Percentiles rank a stretch among this genome's conserved stretches.
Evolutionary conservation across 1,139 yeast species (phyloP).

Genomic region (Hansenula lynferdii): DNA sequence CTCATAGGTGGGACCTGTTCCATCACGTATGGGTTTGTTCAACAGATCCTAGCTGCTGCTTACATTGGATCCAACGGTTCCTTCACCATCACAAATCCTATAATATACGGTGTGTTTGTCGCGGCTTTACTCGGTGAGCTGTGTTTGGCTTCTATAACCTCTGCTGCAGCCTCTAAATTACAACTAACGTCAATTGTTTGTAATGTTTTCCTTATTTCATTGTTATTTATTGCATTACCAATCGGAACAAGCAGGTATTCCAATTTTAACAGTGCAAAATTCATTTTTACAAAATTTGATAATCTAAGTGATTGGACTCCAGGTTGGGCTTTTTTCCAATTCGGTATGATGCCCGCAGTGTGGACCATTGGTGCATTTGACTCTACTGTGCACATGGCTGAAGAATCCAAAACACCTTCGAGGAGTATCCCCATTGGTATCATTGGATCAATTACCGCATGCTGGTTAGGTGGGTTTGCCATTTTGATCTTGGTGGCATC

Average conservation of each 20-base stretch:
- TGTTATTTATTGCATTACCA: not conserved
- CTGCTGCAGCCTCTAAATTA: not conserved
- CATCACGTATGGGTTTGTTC: not conserved
- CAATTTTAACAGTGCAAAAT: not conserved
- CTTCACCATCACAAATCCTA: not conserved
- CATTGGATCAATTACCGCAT: not conserved
- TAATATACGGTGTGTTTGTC: not conserved
- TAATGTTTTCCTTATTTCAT: not conserved
- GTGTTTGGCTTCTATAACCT: not conserved
- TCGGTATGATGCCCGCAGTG: not conserved
- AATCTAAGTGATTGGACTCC: not conserved
- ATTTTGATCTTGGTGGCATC: not conserved
- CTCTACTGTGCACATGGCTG: not conserved
- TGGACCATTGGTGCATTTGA: not conserved
- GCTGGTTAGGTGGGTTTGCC: not conserved
- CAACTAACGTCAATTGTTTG: not conserved
- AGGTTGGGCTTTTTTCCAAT: not conserved
- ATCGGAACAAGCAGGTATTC: not conserved
- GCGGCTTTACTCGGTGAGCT: not conserved
- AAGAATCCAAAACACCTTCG: not conserved
- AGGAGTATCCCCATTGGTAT: not conserved
- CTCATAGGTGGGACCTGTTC: not conserved
- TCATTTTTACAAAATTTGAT: not conserved
- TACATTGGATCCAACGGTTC: not conserved
- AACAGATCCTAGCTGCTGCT: not conserved